Evolutionary conservation across 352 stramenopile genomes (phyloP).

Genomic region (Paralagenidium karlingii): DNA sequence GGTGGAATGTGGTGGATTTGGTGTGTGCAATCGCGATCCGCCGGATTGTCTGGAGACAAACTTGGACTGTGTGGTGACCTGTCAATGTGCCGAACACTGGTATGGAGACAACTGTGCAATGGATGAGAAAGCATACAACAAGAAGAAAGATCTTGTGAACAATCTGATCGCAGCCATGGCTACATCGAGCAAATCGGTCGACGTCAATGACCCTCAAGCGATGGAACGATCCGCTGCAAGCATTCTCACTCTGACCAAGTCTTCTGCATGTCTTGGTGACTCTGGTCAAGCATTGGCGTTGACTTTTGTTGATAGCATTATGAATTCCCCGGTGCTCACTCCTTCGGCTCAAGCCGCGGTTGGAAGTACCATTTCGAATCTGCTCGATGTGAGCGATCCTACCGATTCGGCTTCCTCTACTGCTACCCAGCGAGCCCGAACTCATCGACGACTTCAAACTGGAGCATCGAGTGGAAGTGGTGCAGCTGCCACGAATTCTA

Average conservation of each 20-base stretch:
- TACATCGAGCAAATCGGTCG: conserved; percentile 27
- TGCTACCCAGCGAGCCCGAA: conserved; percentile 3
- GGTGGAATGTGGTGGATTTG: conserved; percentile 27
- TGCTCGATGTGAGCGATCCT: conserved; percentile 22
- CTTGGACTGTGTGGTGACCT: conserved; percentile 33
- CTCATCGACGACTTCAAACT: conserved; percentile 1
- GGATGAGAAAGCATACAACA: conserved; percentile 28
- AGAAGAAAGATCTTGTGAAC: conserved; percentile 29
- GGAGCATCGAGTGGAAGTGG: too few species aligned
- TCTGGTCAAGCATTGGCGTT: conserved; percentile 30
- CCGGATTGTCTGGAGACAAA: conserved; percentile 24
- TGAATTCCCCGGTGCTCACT: conserved; percentile 35
- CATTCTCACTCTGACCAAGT: conserved; percentile 55
- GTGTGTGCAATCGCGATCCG: conserved; percentile 30
- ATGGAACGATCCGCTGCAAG: conserved; percentile 54
- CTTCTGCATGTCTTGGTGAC: conserved; percentile 31
- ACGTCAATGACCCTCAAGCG: conserved; percentile 28
- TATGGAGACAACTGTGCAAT: conserved; percentile 51
- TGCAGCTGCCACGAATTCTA: too few species aligned
- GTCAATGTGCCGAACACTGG: conserved; percentile 25
- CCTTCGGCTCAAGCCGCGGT: conserved; percentile 26
- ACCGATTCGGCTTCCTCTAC: neutral
- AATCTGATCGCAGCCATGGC: conserved; percentile 46
- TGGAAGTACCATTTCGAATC: conserved; percentile 44
- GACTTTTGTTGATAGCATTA: conserved; percentile 40